These are phyloP conservation scores for Fusarium sublunatum DNA, from an alignment of 2,329 filamentous ascomycete species.

Conservation along the genomic window DNA sequence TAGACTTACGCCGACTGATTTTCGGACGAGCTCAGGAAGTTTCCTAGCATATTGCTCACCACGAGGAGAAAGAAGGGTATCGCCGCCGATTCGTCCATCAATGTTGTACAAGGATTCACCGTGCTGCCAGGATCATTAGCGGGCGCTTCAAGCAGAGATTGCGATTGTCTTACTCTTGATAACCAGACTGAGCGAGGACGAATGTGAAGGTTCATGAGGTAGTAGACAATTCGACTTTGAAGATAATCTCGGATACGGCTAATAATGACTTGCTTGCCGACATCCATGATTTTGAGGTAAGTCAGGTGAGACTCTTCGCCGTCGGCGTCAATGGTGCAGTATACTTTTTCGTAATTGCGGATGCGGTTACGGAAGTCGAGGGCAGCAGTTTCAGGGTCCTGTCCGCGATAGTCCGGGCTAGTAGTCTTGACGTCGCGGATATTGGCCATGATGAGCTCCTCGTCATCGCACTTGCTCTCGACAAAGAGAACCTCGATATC, in stretches of 20 bases:
- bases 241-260: slow-evolving; percentile 97
- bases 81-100: slow-evolving; percentile 89
- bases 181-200: slow-evolving; percentile 96
- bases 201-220: slow-evolving; percentile 98
- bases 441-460: slow-evolving; percentile 97
- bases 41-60: slow-evolving; percentile 88
- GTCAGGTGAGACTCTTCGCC: slow-evolving; percentile 85
- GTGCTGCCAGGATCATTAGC: slow-evolving; percentile 66
- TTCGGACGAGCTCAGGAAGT: slow-evolving; percentile 83
- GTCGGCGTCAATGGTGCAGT: slow-evolving; percentile 88
- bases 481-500: slow-evolving; percentile 93
- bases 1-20: slow-evolving; percentile 82
- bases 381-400: slow-evolving; percentile 92
- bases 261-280: slow-evolving; percentile 96
- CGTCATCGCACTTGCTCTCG: slow-evolving; percentile 96
- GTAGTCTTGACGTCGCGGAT: slow-evolving; percentile 98
- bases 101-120: slow-evolving; percentile 96
- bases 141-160: not conserved
- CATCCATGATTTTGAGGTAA: slow-evolving; percentile 97
- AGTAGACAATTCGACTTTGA: slow-evolving; percentile 96
- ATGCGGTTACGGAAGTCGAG: slow-evolving; percentile 94
- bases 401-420: slow-evolving; percentile 92
- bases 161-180: slow-evolving; percentile 74
- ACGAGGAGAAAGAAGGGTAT: slow-evolving; percentile 85
- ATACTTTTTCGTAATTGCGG: slow-evolving; percentile 96